Base-by-base conservation (phyloP, 192 early-diverging fungal genomes). In the Geranomyces michiganensis region DNA sequence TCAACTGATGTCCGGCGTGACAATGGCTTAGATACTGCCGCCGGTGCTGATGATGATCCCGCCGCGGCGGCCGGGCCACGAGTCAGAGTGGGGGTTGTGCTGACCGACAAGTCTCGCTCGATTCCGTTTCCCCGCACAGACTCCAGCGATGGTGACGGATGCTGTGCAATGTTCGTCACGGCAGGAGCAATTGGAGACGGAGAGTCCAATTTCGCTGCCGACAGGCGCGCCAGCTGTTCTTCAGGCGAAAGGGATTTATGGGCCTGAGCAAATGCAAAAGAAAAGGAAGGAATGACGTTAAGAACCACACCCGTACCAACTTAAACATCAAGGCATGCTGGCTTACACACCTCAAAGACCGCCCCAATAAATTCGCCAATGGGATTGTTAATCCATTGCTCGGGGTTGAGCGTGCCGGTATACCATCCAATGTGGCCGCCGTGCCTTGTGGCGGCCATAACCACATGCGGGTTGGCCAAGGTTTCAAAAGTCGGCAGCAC, bases 391-490 rank as follows among this genome's bases (percentile, higher is more conserved):
- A 73, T 77, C 81, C 79, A 81, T 24, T 80, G 17, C 45, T 44
- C 70, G 19, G 79, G 80, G 5, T 47, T 48, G 4, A 79, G 4
- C 45, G n/a, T 32, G 14, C 79, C 75, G 46, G 62, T 82, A 75
- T 92, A 93, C 90, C 90, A 98, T 1, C 94, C 96, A 66, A 98
- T 82, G 73, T 98, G 96, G 21, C 96, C 96, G 58, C 96, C 96
- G 33, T 84, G 79, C 15, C 74, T 65, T 2, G 96, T 98, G 7
- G 88, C 84, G 4, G 90, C 95, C 19, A 98, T 76, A 0, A 96
- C 51, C 31, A 92, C 80, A 76, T 91, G 79, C 32, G 94, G 93
- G 72, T 98, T 98, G 10, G 78, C 73, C 62, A 75, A 76, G 66
- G 89, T 85, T 51, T 92, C 90, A 60, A 90, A 84, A 30, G 74